Evolutionary conservation across 2,329 filamentous ascomycete species (phyloP).

Genomic region (Fusarium nanum): DNA sequence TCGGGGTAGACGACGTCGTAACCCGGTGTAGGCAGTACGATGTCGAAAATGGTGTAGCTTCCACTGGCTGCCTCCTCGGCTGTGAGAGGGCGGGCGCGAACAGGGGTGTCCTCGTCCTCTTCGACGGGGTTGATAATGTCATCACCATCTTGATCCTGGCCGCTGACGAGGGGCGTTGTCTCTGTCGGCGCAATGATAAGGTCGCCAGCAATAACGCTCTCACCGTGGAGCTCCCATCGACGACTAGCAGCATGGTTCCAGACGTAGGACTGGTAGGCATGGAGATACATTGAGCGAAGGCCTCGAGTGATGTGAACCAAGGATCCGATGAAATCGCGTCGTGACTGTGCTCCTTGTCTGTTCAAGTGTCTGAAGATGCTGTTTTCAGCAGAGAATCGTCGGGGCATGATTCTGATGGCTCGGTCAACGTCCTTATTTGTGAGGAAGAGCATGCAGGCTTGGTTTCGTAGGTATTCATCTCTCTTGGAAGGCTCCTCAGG

Average conservation of each 20-base stretch:
- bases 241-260: conserved; percentile 90
- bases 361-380: conserved; percentile 82
- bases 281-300: conserved; percentile 92
- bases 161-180: conserved; percentile 54
- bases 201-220: conserved; percentile 83
- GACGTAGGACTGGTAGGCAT: conserved; percentile 93
- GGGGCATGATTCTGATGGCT: conserved; percentile 77
- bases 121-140: conserved; percentile 57
- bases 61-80: conserved; percentile 82
- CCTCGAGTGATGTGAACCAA: conserved; percentile 83
- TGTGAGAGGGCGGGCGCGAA: conserved; percentile 76
- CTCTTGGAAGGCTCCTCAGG: conserved; percentile 65
- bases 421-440: conserved; percentile 67
- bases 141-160: conserved; percentile 71
- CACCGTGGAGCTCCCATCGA: conserved; percentile 81
- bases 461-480: conserved; percentile 83
- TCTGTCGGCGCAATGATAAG: conserved; percentile 71
- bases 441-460: conserved; percentile 80
- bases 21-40: conserved; percentile 92
- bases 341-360: conserved; percentile 57
- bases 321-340: conserved; percentile 82
- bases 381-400: conserved; percentile 83
- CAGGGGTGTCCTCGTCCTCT: conserved; percentile 58
- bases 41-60: conserved; percentile 82
- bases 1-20: conserved; percentile 88